Conservation (phyloP, 768 basidiomycete genomes). For the Aureoboletus auriporus region DNA sequence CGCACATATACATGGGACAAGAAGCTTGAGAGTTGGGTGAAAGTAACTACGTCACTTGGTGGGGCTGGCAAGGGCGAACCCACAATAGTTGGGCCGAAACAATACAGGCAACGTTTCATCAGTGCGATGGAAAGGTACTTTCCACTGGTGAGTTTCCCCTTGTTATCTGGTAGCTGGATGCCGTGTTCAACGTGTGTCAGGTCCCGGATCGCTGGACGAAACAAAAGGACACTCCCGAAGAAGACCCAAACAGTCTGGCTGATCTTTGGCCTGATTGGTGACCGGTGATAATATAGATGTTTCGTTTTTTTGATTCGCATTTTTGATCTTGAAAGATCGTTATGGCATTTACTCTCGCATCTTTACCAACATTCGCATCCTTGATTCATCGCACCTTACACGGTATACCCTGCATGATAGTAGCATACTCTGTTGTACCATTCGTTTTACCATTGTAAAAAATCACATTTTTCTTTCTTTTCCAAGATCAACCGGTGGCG, state of each 20-base stretch:
- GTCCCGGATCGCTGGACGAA: conserved; percentile 93
- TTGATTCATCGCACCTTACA: conserved; percentile 12
- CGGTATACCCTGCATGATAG: conserved; percentile 27
- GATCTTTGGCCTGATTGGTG: conserved; percentile 69
- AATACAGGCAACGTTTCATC: conserved; percentile 85
- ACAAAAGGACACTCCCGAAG: conserved; percentile 72
- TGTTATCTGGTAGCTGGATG: background rate
- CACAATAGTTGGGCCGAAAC: conserved; percentile 93
- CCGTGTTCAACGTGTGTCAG: conserved; percentile 34
- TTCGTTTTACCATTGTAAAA: background rate
- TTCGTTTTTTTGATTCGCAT: conserved; percentile 3
- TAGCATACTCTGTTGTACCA: conserved; percentile 23
- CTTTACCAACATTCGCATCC: conserved; percentile 5
- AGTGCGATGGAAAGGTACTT: conserved; percentile 90
- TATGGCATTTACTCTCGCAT: background rate
- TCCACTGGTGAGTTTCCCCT: conserved; percentile 55
- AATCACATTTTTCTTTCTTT: background rate
- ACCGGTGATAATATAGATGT: background rate
- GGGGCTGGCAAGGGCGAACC: conserved; percentile 83
- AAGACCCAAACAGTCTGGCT: conserved; percentile 53
- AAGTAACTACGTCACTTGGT: conserved; percentile 89
- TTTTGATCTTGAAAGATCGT: background rate
- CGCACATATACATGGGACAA: conserved; percentile 99
- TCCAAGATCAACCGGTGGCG: background rate
- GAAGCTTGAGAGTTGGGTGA: conserved; percentile 97